A percentile compares a stretch with the other conserved stretches of the same genome.
Conservation (phyloP, 495 filamentous ascomycete species). For the Parathielavia appendiculata region DNA sequence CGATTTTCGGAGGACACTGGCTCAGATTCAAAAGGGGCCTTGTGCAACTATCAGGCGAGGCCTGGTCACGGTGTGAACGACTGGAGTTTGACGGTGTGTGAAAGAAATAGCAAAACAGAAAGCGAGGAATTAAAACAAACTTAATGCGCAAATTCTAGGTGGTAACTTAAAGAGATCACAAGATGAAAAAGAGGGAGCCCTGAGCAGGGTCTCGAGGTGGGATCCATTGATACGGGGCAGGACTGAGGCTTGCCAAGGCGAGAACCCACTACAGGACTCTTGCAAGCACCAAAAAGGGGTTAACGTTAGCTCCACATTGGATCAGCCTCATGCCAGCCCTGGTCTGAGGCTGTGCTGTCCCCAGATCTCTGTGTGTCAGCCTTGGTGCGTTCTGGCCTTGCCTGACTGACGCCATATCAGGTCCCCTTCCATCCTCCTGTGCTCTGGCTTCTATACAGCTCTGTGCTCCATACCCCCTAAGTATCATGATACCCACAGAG, state of each 20-base stretch:
- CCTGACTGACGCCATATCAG: too few species aligned
- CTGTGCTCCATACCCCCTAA: too few species aligned
- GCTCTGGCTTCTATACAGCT: too few species aligned
- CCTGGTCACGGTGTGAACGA: too few species aligned
- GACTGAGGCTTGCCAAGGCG: constrained; percentile 5
- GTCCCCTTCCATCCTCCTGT: background rate
- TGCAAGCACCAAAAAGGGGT: constrained; percentile 13
- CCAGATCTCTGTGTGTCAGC: too few species aligned
- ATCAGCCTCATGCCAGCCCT: constrained; percentile 11
- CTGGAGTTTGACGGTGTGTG: too few species aligned
- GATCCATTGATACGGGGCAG: background rate
- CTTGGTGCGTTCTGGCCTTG: too few species aligned
- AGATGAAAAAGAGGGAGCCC: constrained; percentile 17
- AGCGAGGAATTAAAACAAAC: background rate
- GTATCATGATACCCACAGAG: too few species aligned
- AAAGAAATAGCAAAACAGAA: background rate
- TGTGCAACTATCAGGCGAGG: background rate
- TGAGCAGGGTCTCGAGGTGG: background rate
- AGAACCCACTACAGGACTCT: constrained; percentile 5
- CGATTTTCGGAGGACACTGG: constrained; percentile 4
- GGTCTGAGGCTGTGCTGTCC: constrained; percentile 16
- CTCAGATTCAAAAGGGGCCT: background rate
- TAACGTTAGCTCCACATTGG: constrained; percentile 11
- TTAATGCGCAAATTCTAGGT: background rate
- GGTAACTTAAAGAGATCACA: too few species aligned